Evolutionary conservation across 257 asterid genomes (phyloP).

Genomic region (Buddleja alternifolia): DNA sequence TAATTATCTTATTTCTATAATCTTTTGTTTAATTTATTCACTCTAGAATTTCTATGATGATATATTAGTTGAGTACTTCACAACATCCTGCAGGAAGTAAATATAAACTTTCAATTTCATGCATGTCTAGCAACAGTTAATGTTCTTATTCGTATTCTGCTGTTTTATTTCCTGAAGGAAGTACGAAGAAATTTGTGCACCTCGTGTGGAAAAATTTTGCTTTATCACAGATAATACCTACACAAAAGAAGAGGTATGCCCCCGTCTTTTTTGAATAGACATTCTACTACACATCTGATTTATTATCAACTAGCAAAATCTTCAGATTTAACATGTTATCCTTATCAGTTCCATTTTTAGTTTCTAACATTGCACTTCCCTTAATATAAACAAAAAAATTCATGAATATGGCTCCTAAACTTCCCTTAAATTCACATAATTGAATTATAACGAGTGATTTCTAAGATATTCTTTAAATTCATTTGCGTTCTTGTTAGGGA

Average conservation of each 20-base stretch:
- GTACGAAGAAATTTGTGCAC: conserved; percentile 96
- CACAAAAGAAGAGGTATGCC: conserved; percentile 78
- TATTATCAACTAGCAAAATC: conserved; percentile 2
- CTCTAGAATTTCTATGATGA: neutral
- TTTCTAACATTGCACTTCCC: neutral
- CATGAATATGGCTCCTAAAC: too few species aligned
- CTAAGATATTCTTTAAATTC: neutral
- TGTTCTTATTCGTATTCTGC: conserved; percentile 28
- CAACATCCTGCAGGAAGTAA: neutral
- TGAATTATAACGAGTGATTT: neutral
- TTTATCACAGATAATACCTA: conserved; percentile 92
- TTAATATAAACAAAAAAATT: neutral
- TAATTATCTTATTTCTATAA: conserved; percentile 2
- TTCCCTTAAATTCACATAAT: neutral
- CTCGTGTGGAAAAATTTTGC: conserved; percentile 93
- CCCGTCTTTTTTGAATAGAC: conserved; percentile 6
- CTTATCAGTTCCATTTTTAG: neutral
- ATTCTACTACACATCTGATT: conserved; percentile 19
- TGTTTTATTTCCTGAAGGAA: conserved; percentile 58
- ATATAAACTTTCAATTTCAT: neutral
- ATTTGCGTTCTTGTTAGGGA: neutral
- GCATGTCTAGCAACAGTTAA: conserved; percentile 20
- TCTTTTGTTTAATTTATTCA: neutral
- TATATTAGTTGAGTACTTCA: neutral
- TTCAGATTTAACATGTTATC: conserved; percentile 4